Evolutionary conservation across 345 rosid species (phyloP).

Genomic region (Eucalyptus brandiana): DNA sequence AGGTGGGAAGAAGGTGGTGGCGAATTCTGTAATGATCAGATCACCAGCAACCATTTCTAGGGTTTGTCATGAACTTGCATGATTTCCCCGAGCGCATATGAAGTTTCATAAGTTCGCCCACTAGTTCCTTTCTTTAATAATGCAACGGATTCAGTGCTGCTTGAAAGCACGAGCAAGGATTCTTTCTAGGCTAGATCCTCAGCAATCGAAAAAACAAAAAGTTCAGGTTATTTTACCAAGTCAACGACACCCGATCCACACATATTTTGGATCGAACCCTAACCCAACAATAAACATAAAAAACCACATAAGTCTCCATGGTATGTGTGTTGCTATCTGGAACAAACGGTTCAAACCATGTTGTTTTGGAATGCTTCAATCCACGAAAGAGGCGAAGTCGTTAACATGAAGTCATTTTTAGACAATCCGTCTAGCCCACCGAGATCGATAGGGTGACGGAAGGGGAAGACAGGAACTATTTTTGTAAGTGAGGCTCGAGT

Average conservation of each 20-base stretch:
- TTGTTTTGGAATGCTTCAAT: not conserved
- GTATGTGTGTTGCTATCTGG: not conserved
- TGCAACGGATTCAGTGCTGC: not conserved
- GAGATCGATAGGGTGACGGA: accelerated
- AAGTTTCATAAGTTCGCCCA: not conserved
- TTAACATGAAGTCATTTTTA: not conserved
- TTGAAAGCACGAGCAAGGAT: not conserved
- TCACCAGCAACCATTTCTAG: not conserved
- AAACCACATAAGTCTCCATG: not conserved
- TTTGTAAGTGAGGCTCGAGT: not conserved
- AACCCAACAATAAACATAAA: not conserved
- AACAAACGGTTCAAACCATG: not conserved
- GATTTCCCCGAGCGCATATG: not conserved
- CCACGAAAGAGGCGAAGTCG: not conserved
- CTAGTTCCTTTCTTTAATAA: not conserved
- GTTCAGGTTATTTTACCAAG: not conserved
- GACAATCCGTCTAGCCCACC: not conserved
- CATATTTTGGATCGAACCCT: not conserved
- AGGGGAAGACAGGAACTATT: not conserved
- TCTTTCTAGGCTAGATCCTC: not conserved
- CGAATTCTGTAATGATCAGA: not conserved
- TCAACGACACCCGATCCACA: not conserved
- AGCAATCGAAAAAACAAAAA: not conserved
- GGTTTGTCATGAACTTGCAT: not conserved
- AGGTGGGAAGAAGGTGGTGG: not conserved